Evolutionary conservation across 2,329 filamentous ascomycete species (phyloP).

Genomic region (Gremmenia infestans): DNA sequence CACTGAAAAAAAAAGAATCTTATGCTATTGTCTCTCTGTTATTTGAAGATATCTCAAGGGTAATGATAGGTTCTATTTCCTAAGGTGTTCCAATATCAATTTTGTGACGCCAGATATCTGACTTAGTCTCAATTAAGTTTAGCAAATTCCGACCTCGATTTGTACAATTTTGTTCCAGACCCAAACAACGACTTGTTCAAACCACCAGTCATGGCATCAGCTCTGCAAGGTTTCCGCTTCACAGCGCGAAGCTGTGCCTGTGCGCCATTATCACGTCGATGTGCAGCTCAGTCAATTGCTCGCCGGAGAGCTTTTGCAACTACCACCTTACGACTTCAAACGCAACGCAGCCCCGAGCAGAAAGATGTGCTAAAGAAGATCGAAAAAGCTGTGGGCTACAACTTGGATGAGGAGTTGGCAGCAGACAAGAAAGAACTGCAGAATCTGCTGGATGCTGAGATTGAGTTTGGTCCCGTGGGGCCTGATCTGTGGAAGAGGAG

Average conservation of each 20-base stretch:
- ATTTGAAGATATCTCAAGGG: not conserved
- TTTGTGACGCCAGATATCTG: not conserved
- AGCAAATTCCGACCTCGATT: not conserved
- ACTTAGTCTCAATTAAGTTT: not conserved
- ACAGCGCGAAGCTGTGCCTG: constrained; percentile 24
- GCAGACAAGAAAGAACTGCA: constrained; percentile 9
- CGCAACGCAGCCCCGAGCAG: not conserved
- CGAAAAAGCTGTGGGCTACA: not conserved
- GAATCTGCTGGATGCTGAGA: constrained; percentile 4
- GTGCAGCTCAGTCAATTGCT: constrained; percentile 18
- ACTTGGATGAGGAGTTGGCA: constrained; percentile 2
- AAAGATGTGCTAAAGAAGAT: not conserved
- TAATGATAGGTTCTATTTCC: not conserved
- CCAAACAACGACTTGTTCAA: not conserved
- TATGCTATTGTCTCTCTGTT: not conserved
- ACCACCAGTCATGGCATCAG: constrained; percentile 26
- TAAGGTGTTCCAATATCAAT: not conserved
- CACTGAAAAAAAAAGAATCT: not conserved
- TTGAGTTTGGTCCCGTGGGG: constrained; percentile 5
- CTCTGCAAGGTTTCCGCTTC: constrained; percentile 27
- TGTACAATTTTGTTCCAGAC: not conserved
- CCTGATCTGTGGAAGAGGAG: constrained; percentile 4
- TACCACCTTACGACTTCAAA: constrained; percentile 12
- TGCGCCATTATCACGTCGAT: constrained; percentile 9
- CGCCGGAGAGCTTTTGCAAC: constrained; percentile 21